A percentile compares a stretch with the other conserved stretches of the same genome.
phyloP scores from a whole-genome alignment of 2,329 filamentous ascomycete genomes.

The Colletotrichum shisoi region DNA sequence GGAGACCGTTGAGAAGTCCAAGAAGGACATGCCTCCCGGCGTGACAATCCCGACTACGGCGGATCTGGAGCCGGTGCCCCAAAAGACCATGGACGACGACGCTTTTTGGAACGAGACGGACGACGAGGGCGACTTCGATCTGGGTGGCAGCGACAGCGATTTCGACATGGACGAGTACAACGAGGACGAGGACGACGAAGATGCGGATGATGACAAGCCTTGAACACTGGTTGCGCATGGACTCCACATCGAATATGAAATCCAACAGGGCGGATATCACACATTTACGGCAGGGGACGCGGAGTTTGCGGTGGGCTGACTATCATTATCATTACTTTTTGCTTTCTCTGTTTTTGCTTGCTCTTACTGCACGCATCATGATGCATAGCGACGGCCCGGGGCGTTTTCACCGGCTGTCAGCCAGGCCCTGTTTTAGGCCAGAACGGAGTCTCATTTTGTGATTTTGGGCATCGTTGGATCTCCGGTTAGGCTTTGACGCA shows the following conservation, averaged over 20 bases:
- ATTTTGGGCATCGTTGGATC: conserved; percentile 36
- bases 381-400: conserved; percentile 40
- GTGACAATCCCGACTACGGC: conserved; percentile 83
- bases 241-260: not conserved
- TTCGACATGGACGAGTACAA: conserved; percentile 68
- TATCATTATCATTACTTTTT: conserved; percentile 6
- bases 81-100: conserved; percentile 71
- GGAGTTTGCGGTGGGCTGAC: conserved; percentile 10
- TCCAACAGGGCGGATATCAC: not conserved
- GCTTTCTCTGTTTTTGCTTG: conserved; percentile 4
- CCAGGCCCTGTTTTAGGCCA: conserved; percentile 30
- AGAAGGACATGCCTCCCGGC: conserved; percentile 78
- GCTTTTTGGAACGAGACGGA: conserved; percentile 84
- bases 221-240: conserved; percentile 4
- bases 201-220: conserved; percentile 48
- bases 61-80: conserved; percentile 67
- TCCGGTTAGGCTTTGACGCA: conserved; percentile 20
- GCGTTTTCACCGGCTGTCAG: conserved; percentile 38
- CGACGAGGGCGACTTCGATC: conserved; percentile 74
- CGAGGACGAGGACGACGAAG: conserved; percentile 65
- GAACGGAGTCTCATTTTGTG: conserved; percentile 32
- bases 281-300: conserved; percentile 1
- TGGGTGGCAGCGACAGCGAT: conserved; percentile 73
- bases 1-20: conserved; percentile 75
- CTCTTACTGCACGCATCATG: conserved; percentile 34